Conservation (phyloP, 106 monocot species). For the Phalaenopsis aphrodite region DNA sequence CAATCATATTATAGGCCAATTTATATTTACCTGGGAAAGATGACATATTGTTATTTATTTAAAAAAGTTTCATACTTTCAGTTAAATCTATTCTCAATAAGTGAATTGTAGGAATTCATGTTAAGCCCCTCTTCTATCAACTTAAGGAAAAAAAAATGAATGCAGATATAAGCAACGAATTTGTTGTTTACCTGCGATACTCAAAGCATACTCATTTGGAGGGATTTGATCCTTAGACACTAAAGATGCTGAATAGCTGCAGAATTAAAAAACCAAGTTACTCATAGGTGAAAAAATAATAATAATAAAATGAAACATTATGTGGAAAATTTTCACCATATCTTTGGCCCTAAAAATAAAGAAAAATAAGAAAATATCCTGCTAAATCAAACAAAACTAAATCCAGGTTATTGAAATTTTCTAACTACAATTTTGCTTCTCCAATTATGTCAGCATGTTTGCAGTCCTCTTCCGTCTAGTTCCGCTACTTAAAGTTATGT, state of each 20-base stretch:
- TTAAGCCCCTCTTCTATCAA: not conserved
- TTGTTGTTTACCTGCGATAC: conserved; percentile 45
- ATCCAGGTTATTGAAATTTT: not conserved
- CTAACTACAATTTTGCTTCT: not conserved
- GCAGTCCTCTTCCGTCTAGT: not conserved
- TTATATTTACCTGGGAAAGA: no score
- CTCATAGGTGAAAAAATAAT: not conserved
- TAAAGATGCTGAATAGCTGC: conserved; percentile 72
- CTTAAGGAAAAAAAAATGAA: not conserved
- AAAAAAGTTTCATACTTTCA: no score
- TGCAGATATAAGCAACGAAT: not conserved
- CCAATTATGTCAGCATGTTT: not conserved
- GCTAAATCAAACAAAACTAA: not conserved
- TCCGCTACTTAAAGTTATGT: not conserved
- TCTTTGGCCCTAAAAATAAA: not conserved
- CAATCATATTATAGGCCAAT: no score
- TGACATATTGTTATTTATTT: no score
- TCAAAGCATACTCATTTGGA: conserved; percentile 50
- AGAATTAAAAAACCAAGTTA: not conserved
- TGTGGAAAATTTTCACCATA: not conserved
- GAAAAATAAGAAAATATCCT: not conserved
- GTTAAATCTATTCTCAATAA: not conserved
- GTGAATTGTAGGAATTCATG: not conserved
- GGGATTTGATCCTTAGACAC: conserved; percentile 51
- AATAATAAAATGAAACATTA: not conserved